Conservation (phyloP, 1,139 yeast species). For the Lodderomyces metapsilosis region DNA sequence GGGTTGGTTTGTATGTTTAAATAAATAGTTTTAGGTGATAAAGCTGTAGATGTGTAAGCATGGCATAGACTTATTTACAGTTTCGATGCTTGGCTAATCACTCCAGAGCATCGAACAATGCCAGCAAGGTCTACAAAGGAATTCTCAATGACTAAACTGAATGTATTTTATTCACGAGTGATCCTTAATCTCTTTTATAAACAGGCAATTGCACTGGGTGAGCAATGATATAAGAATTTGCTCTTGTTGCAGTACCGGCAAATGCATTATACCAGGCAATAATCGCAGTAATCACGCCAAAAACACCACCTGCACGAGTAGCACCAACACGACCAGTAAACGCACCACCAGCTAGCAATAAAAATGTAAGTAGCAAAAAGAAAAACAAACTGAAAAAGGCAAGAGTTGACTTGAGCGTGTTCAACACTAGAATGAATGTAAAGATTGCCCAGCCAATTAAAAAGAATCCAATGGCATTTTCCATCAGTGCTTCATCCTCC, state of each 20-base stretch:
- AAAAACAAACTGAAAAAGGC: conserved; percentile 56
- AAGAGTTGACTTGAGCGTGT: conserved; percentile 65
- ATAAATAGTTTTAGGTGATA: too few species aligned
- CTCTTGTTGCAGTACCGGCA: conserved; percentile 29
- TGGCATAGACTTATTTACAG: too few species aligned
- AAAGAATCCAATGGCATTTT: conserved; percentile 57
- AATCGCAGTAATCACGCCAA: conserved; percentile 60
- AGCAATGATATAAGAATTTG: conserved; percentile 30
- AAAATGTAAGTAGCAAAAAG: conserved; percentile 52
- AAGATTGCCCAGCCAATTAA: conserved; percentile 67
- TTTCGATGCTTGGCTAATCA: too few species aligned
- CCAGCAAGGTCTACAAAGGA: too few species aligned
- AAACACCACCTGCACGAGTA: conserved; percentile 68
- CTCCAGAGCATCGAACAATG: too few species aligned
- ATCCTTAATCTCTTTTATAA: neutral
- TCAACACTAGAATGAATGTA: conserved; percentile 55
- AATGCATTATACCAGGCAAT: conserved; percentile 58
- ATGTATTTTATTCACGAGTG: too few species aligned
- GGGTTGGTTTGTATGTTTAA: neutral
- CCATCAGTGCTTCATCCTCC: conserved; percentile 38
- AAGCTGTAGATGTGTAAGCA: too few species aligned
- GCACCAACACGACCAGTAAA: conserved; percentile 47
- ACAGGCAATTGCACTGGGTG: conserved; percentile 34
- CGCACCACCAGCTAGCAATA: conserved; percentile 56
- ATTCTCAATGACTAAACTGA: too few species aligned